Evolutionary conservation across 306 rosid genomes (phyloP), one percentile per base, ranked within the genome.

Genomic region (Quillaja saponaria): DNA sequence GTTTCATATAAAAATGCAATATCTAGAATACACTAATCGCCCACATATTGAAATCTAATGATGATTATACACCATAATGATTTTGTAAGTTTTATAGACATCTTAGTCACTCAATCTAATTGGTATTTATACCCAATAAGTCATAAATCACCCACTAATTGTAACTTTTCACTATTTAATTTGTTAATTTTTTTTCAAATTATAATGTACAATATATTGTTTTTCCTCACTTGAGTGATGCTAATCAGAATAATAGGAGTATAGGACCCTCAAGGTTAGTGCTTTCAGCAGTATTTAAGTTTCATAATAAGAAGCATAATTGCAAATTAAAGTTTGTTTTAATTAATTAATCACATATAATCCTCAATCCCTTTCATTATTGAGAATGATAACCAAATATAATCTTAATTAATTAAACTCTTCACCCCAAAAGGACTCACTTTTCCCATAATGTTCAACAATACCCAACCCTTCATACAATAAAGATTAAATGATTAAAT

Each of bases 11-110:
- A 38, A 34, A 25, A 69, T 56, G 74, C 78, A 69, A 25, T 46
- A 75, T 78, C 80, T 59, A 50, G 49, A 39, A 14, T 49, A 37
- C 69, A 47, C n/a, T n/a, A n/a, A n/a, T 60, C 47, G 64, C 48
- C 78, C 82, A 69, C 78, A 69, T 51, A n/a, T n/a, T n/a, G 79
- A 67, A 66, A 80, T 50, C 56, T 66, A 64, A 81, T 84, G 71
- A 73, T 78, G 76, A 63, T 12, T 68, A 54, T 71, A 41, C 62
- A 18, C 51, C 53, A 78, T 69, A 40, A 61, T 71, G 58, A 52
- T 71, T 56, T 51, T 52, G 42, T 65, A 84, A 80, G 56, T 55
- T 75, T 83, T 81, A 57, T 63, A 31, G 15, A 47, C 19, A 53
- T 53, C 76, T 50, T 56, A 20, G 48, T 74, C 66, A 40, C 59